These are phyloP conservation scores for Phytophthora citricola DNA, from an alignment of 352 stramenopile genomes.

Conservation along the genomic window DNA sequence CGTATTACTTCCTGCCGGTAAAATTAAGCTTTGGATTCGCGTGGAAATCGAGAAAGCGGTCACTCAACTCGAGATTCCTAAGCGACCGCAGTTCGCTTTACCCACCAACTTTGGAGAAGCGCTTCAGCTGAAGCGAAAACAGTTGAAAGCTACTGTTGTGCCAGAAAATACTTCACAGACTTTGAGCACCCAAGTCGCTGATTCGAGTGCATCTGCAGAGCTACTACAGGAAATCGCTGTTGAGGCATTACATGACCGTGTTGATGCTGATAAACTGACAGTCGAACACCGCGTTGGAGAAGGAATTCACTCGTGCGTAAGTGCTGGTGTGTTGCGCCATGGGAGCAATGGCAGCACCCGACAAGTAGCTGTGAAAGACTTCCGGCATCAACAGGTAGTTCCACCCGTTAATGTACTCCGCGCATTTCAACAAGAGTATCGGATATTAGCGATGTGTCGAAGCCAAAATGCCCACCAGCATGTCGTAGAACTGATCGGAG, in stretches of 20 bases:
- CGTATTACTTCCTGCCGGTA: slow-evolving; percentile 29
- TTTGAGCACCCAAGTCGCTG: slow-evolving; percentile 2
- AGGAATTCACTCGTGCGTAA: slow-evolving; percentile 45
- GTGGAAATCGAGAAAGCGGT: slow-evolving; percentile 30
- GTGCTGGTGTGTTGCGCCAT: slow-evolving; percentile 16
- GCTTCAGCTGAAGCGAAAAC: slow-evolving; percentile 48
- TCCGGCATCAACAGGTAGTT: slow-evolving; percentile 36
- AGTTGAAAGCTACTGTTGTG: slow-evolving; percentile 44
- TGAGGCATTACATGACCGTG: slow-evolving; percentile 13
- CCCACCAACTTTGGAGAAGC: slow-evolving; percentile 40
- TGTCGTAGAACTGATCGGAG: slow-evolving; percentile 36
- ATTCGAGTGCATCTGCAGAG: slow-evolving; percentile 7
- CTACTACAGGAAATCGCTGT: slow-evolving; percentile 33
- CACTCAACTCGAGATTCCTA: slow-evolving; percentile 11
- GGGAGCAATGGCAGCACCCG: background rate
- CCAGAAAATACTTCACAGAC: slow-evolving; percentile 28
- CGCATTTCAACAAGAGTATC: slow-evolving; percentile 47
- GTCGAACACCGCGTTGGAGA: slow-evolving; percentile 34
- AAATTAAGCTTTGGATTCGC: slow-evolving; percentile 45
- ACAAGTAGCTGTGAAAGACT: slow-evolving; percentile 49
- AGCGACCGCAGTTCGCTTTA: slow-evolving; percentile 13
- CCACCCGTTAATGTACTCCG: slow-evolving; percentile 41
- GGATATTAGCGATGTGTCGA: slow-evolving; percentile 30
- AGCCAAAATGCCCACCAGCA: slow-evolving; percentile 12
- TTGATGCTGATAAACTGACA: slow-evolving; percentile 19